Base-by-base conservation (phyloP, 768 basidiomycete genomes). In the Auricularia cornea region DNA sequence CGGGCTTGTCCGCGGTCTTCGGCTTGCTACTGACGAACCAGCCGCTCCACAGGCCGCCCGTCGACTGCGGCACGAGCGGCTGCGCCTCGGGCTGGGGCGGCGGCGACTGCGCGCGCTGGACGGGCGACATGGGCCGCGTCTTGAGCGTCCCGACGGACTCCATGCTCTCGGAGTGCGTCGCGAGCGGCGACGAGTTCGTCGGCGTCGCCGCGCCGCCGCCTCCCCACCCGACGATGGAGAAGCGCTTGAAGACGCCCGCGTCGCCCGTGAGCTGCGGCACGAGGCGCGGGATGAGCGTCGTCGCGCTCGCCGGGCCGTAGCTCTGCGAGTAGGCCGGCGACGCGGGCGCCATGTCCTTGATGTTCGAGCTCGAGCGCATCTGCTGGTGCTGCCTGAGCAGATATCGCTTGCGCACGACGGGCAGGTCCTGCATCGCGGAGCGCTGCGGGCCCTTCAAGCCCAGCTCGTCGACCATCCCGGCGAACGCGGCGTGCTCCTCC, bases 181-280 rank as follows among this genome's bases (percentile, higher is more conserved):
- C 44, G 44, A 48, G 44, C 23, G 44, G 44, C 20, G 44, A 48
- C 11, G 80, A 71, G 38, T 76, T 67, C 59, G 68, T 69, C 8
- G 44, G 44, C 1, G 68, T 51, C 6, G 75, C 31, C 38, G 57
- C 57, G n/a, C 59, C 33, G 3, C 31, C 59, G 31, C 31, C 69
- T 12, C 85, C 81, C 88, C 89, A 89, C 2, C 81, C 81, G 8
- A 81, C 73, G 1, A 87, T 77, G 0, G 88, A 91, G 59, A 88
- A 81, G 20, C 89, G 83, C 62, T 83, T 85, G 71, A 90, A 83
- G 18, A 89, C 67, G 38, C 83, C 75, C n/a, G 79, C 75, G 65
- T 88, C 88, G 10, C 90, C 88, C n/a, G 88, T 88, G 2, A 89
- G 73, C 65, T 91, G 89, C 29, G 90, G 89, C 38, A 85, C 82